Percentiles rank a stretch among this genome's conserved stretches.
Conservation (phyloP, 768 basidiomycete species). For the Psilocybe azurescens region DNA sequence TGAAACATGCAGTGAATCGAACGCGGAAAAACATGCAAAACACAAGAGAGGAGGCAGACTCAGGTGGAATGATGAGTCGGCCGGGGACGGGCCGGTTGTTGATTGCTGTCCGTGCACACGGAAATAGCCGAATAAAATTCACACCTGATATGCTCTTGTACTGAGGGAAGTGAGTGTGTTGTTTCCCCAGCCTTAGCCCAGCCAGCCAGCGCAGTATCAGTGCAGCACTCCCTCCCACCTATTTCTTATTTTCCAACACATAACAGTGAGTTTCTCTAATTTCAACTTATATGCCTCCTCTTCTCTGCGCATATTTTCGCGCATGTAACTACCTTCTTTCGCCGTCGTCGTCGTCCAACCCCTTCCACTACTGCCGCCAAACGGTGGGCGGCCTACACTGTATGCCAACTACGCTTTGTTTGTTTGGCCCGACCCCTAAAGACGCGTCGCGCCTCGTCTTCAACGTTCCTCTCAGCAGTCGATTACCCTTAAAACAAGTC, state of each 20-base stretch:
- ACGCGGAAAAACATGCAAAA: not conserved
- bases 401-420: constrained; percentile 28
- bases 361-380: constrained; percentile 11
- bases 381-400: constrained; percentile 21
- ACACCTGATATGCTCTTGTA: constrained; percentile 27
- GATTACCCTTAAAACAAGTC: constrained; percentile 15
- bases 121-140: constrained; percentile 28
- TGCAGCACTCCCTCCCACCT: constrained; percentile 27
- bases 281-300: constrained; percentile 12
- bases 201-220: constrained; percentile 30
- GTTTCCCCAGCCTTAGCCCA: constrained; percentile 31
- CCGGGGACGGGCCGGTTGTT: constrained; percentile 24
- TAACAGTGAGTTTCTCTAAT: constrained; percentile 23
- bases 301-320: constrained; percentile 10
- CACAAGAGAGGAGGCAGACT: not conserved
- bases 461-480: constrained; percentile 20
- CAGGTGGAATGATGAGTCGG: constrained; percentile 2
- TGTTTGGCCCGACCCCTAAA: constrained; percentile 36
- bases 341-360: constrained; percentile 22
- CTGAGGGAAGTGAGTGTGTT: constrained; percentile 21
- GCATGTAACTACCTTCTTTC: constrained; percentile 13
- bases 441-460: constrained; percentile 30
- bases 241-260: constrained; percentile 23
- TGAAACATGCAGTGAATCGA: not conserved
- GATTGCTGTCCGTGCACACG: constrained; percentile 33